A percentile compares a stretch with the other conserved stretches of the same genome.
Evolutionary conservation across 2,329 filamentous ascomycete species (phyloP).

Genomic region (Fusarium bactridioides): DNA sequence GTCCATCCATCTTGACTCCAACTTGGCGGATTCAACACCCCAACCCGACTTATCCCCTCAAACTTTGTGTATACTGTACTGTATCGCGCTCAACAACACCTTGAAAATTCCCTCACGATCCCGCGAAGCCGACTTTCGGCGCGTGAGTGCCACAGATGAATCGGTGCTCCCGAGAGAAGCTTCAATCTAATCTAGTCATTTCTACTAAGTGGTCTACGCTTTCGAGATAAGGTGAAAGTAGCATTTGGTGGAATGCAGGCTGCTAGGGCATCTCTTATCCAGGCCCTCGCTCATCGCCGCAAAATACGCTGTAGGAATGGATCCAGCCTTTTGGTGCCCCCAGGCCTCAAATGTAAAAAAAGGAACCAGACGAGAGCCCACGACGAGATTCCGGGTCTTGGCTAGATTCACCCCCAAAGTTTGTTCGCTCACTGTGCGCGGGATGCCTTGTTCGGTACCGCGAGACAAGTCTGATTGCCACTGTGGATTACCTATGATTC

Average conservation of each 20-base stretch:
- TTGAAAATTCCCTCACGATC: conserved; percentile 25
- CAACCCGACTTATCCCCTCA: conserved; percentile 13
- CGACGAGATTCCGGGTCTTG: conserved; percentile 11
- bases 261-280: conserved; percentile 18
- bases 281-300: conserved; percentile 29
- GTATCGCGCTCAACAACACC: conserved; percentile 26
- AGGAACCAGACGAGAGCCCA: not conserved
- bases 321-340: conserved; percentile 14
- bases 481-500: conserved; percentile 22
- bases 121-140: conserved; percentile 8
- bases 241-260: conserved; percentile 3
- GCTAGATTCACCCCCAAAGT: conserved; percentile 6
- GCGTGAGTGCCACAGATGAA: not conserved
- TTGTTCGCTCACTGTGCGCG: not conserved
- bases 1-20: conserved; percentile 37
- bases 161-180: conserved; percentile 21
- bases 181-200: not conserved
- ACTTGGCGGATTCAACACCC: conserved; percentile 30
- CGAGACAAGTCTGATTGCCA: conserved; percentile 11
- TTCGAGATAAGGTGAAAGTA: not conserved
- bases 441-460: conserved; percentile 22
- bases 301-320: conserved; percentile 21
- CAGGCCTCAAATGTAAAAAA: conserved; percentile 16
- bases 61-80: not conserved
- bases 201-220: not conserved